phyloP scores from a whole-genome alignment of 139 green algal species.

The Chlorella sp. region DNA sequence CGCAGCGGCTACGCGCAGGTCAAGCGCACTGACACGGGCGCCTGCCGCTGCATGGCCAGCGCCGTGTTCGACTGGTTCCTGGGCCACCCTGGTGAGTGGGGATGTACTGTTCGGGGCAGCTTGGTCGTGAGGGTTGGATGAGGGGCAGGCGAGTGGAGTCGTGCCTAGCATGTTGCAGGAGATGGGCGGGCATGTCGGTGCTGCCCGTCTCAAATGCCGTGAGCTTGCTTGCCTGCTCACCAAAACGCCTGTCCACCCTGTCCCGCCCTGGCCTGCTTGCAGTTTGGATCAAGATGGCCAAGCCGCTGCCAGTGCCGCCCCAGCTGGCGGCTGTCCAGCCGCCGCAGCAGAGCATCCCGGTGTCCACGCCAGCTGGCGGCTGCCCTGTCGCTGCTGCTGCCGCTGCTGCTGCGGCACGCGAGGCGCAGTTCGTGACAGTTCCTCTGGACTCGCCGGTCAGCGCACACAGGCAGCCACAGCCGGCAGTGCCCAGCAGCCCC shows the following conservation, averaged over 20 bases:
- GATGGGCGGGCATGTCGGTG: no score
- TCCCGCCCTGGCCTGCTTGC: not conserved
- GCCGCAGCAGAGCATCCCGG: not conserved
- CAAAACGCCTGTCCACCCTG: not conserved
- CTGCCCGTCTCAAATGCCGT: not conserved
- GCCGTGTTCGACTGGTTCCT: conserved; percentile 32
- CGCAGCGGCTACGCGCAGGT: conserved; percentile 23
- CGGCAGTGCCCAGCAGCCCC: not conserved
- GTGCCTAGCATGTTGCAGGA: no score
- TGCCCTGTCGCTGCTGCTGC: not conserved
- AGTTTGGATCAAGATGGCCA: conserved; percentile 41
- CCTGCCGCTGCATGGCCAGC: conserved; percentile 33
- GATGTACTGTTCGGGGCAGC: no score
- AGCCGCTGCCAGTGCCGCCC: conserved; percentile 11
- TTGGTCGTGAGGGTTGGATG: not conserved
- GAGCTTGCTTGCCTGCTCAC: not conserved
- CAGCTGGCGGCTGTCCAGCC: not conserved
- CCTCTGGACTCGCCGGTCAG: not conserved
- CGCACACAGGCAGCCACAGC: not conserved
- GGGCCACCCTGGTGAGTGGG: conserved; percentile 33
- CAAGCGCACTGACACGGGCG: conserved; percentile 16
- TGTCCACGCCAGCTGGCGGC: not conserved
- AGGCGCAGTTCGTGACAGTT: not conserved
- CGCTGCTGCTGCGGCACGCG: not conserved
- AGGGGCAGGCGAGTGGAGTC: no score